Base-by-base conservation (phyloP, 2,329 filamentous ascomycete genomes). In the Dactylonectria estremocensis region DNA sequence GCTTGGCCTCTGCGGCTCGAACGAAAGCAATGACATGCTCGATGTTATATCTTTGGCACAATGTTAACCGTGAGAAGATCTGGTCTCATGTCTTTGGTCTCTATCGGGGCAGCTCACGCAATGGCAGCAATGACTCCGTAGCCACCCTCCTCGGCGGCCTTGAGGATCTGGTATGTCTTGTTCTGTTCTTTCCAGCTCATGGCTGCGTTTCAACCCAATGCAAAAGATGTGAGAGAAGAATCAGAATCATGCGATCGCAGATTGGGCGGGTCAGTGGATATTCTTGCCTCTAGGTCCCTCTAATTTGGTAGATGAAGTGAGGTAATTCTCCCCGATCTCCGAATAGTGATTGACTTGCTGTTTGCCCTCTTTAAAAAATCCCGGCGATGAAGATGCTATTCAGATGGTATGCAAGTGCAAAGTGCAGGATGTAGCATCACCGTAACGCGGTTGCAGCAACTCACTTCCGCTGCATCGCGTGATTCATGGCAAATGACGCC, bases 21-120 rank as follows among this genome's bases (percentile, higher is more conserved):
- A 93, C 87, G 13, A 88, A 88, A 13, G 90, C 91, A 4, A 93
- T 83, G 71, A 94, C 90, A 54, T 89, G 89, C 81, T 94, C 92
- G 66, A 93, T 82, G 76, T 93, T 92, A 84, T 93, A 5, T 87
- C 90, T 72, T 40, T 89, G 6, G 9, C 22, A 20, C n/a, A 18
- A 31, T 35, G 13, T 53, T 28, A 53, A 46, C 24, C 40, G 43
- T 13, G 91, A 37, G 11, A 8, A 31, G 37, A 57, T 28, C 37
- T 37, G 24, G 7, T 28, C 35, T 7, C 4, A n/a, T 40, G 45
- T 28, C 16, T 33, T 20, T 6, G 13, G 33, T 18, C 31, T 24
- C 20, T 9, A 14, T 40, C 3, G n/a, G 60, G 48, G n/a, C 40
- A 5, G 31, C 66, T 65, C 55, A 68, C 66, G 58, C 61, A 43